Percentiles rank a stretch among this genome's conserved stretches.
phyloP scores from a whole-genome alignment of 2,329 filamentous ascomycete genomes.

The Clarireedia homoeocarpa region DNA sequence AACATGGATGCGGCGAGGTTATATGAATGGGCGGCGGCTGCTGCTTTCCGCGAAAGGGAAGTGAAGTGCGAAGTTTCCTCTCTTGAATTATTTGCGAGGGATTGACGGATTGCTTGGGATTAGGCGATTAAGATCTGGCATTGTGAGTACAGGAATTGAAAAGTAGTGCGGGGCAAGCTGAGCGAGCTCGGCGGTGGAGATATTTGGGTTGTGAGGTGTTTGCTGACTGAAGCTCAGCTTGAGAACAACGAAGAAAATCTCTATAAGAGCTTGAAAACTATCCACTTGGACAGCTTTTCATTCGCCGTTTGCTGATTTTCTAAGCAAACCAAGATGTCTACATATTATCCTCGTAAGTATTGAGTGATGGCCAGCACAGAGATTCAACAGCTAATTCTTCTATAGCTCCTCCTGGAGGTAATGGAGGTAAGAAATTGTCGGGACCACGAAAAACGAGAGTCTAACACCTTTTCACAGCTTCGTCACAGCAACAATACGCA shows the following conservation, averaged over 20 bases:
- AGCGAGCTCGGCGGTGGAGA: background rate
- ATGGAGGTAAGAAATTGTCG: conserved; percentile 16
- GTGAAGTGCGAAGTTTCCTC: background rate
- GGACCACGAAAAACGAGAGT: background rate
- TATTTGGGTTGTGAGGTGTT: background rate
- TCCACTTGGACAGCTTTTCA: too few species aligned
- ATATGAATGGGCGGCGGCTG: background rate
- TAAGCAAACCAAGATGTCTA: conserved; percentile 20
- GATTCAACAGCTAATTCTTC: conserved; percentile 14
- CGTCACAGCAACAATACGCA: conserved; percentile 22
- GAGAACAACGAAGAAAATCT: background rate
- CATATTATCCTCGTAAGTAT: conserved; percentile 30
- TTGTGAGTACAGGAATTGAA: background rate
- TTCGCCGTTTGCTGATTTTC: background rate
- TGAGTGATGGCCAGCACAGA: background rate
- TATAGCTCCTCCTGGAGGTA: conserved; percentile 26
- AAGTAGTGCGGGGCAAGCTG: conserved; percentile 3
- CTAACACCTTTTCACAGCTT: conserved; percentile 8
- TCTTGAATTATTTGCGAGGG: background rate
- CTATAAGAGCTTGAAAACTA: background rate
- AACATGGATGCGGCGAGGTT: background rate
- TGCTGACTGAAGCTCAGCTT: conserved; percentile 2
- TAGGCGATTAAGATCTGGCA: background rate
- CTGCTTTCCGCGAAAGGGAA: background rate
- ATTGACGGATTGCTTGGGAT: background rate